phyloP scores from a whole-genome alignment of 2,329 filamentous ascomycete species.

The Emericellopsis cladophorae region DNA sequence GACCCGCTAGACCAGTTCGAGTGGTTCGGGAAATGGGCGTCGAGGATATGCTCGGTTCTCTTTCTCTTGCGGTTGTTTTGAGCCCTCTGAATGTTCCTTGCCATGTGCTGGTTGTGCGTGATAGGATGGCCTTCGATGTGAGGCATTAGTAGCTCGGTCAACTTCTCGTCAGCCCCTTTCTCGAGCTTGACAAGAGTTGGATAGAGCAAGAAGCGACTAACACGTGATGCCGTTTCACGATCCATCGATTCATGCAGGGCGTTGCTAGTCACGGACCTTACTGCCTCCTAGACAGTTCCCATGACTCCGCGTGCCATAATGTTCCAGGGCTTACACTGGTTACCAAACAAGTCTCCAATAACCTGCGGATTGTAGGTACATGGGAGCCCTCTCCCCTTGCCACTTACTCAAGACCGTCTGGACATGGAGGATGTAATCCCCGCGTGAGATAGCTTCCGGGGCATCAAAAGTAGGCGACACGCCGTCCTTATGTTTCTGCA shows the following conservation, averaged over 20 bases:
- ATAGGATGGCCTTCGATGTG: conserved; percentile 32
- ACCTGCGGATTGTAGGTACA: conserved; percentile 48
- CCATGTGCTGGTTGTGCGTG: conserved; percentile 38
- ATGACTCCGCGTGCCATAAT: conserved; percentile 20
- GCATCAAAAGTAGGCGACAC: neutral
- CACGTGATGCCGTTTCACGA: conserved; percentile 4
- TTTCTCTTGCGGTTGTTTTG: conserved; percentile 8
- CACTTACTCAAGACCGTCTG: conserved; percentile 8
- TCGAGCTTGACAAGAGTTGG: conserved; percentile 16
- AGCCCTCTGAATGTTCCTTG: conserved; percentile 18
- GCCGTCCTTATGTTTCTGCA: too few species aligned
- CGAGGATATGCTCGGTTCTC: conserved; percentile 6
- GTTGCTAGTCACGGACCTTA: conserved; percentile 29
- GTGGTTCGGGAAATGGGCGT: conserved; percentile 5
- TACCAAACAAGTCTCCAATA: conserved; percentile 43
- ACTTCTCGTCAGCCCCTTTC: conserved; percentile 22
- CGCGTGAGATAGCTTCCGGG: conserved; percentile 2
- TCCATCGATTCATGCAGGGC: conserved; percentile 24
- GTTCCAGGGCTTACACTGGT: conserved; percentile 45
- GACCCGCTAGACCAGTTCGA: conserved; percentile 9
- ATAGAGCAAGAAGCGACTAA: conserved; percentile 16
- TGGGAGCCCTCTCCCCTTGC: conserved; percentile 37
- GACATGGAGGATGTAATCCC: conserved; percentile 10
- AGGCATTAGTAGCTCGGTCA: conserved; percentile 28
- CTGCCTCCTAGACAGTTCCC: conserved; percentile 22